phyloP scores from a whole-genome alignment of 257 asterid species.

The Solanum dulcamara region DNA sequence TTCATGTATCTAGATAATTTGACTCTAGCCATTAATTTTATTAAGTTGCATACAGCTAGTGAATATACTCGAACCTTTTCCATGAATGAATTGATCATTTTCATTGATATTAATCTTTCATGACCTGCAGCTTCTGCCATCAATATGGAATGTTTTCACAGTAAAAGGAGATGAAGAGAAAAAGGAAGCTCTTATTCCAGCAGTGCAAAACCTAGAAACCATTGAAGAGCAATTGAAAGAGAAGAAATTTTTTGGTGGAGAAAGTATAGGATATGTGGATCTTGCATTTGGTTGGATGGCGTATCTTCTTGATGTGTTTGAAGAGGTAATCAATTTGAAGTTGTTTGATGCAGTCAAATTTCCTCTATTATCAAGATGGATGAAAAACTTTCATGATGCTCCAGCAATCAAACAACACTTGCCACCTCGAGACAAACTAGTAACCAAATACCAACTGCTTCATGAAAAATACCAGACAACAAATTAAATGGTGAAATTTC shows the following conservation, averaged over 20 bases:
- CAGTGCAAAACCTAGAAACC: conserved; percentile 20
- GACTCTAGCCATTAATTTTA: too few relatives aligned
- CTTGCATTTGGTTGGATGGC: conserved; percentile 47
- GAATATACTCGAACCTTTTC: background rate
- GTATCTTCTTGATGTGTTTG: conserved; percentile 28
- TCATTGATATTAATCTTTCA: background rate
- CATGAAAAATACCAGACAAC: conserved; percentile 20
- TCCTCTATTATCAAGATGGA: conserved; percentile 45
- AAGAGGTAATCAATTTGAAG: conserved; percentile 27
- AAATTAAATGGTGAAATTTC: too few relatives aligned
- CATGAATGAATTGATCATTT: background rate
- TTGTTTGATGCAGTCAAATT: conserved; percentile 28
- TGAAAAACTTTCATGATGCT: conserved; percentile 25
- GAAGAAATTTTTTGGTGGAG: conserved; percentile 52
- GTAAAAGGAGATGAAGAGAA: conserved; percentile 24
- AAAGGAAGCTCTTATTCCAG: conserved; percentile 26
- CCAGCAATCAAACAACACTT: conserved; percentile 38
- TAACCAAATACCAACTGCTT: conserved; percentile 30
- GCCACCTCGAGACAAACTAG: conserved; percentile 54
- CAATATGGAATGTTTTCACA: conserved; percentile 21
- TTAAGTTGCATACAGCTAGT: background rate
- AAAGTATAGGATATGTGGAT: conserved; percentile 49
- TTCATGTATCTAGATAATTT: background rate
- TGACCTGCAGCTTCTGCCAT: conserved; percentile 28
- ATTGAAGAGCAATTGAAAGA: conserved; percentile 38